Evolutionary conservation across 1,139 yeast genomes (phyloP).

Genomic region (Zygotorulaspora mrakii): DNA sequence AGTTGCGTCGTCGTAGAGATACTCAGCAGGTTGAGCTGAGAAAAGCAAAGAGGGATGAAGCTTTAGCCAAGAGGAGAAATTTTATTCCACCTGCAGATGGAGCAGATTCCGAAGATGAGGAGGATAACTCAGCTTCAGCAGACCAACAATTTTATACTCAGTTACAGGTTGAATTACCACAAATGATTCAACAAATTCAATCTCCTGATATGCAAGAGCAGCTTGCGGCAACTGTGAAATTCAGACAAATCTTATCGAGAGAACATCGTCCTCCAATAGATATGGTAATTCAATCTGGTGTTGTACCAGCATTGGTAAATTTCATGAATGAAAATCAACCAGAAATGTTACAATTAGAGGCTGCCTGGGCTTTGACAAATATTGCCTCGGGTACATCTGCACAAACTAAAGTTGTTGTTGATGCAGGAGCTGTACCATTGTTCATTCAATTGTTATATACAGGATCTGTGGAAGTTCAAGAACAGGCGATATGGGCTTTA

Average conservation of each 20-base stretch:
- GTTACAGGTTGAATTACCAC: slow-evolving; percentile 74
- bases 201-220: slow-evolving; percentile 77
- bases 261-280: slow-evolving; percentile 98
- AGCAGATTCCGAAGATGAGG: slow-evolving; percentile 41
- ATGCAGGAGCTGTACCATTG: slow-evolving; percentile 88
- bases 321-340: slow-evolving; percentile 78
- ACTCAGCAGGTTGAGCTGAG: slow-evolving; percentile 95
- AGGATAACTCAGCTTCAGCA: slow-evolving; percentile 42
- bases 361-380: slow-evolving; percentile 98
- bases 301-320: slow-evolving; percentile 83
- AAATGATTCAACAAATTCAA: slow-evolving; percentile 76
- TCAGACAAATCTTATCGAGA: slow-evolving; percentile 88
- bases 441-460: slow-evolving; percentile 81
- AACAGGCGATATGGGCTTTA: slow-evolving; percentile 98
- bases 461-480: slow-evolving; percentile 85
- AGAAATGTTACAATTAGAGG: slow-evolving; percentile 89
- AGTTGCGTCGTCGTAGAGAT: slow-evolving; percentile 95
- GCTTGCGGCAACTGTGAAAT: slow-evolving; percentile 84
- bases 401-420: slow-evolving; percentile 87
- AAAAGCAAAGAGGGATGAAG: slow-evolving; percentile 95
- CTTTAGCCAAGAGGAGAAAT: slow-evolving; percentile 87
- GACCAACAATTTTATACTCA: slow-evolving; percentile 43
- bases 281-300: slow-evolving; percentile 87
- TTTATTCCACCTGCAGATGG: slow-evolving; percentile 49
- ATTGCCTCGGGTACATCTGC: slow-evolving; percentile 94